Percentiles rank a stretch among this genome's conserved stretches.
Conservation (phyloP, 148 eudicot genomes). For the Camellia granthamiana region DNA sequence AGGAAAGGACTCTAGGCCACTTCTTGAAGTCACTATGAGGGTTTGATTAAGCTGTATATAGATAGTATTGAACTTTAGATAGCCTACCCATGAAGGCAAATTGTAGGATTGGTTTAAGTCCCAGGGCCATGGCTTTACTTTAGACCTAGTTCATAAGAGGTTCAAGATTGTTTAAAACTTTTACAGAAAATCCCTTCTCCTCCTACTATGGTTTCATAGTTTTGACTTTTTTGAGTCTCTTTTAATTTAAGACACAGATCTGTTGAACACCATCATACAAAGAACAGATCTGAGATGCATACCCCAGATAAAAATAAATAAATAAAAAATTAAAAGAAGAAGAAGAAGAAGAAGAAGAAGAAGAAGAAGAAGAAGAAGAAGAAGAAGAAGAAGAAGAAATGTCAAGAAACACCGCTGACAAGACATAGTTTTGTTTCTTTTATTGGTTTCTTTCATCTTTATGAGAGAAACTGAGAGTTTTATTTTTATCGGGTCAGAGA, state of each 20-base stretch:
- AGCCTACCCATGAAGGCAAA: not conserved
- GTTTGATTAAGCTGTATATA: not conserved
- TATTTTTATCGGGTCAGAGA: constrained; percentile 17
- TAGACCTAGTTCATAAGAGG: not conserved
- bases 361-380: not conserved
- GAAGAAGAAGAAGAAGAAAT: not conserved
- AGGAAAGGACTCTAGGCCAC: not conserved
- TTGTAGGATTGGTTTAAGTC: not conserved
- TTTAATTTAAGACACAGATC: not conserved
- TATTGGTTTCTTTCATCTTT: constrained; percentile 1
- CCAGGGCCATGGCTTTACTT: not conserved
- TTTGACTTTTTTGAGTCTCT: not conserved
- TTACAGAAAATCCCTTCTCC: not conserved
- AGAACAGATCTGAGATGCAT: too few relatives aligned
- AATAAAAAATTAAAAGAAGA: not conserved
- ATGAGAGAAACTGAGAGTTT: constrained; percentile 38
- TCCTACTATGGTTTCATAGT: not conserved
- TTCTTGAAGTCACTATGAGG: not conserved
- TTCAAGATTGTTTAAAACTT: not conserved
- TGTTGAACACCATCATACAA: too few relatives aligned
- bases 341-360: not conserved
- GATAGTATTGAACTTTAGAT: not conserved
- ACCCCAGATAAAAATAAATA: not conserved
- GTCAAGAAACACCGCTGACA: not conserved
- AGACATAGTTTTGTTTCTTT: not conserved